Conservation (phyloP, 2,329 filamentous ascomycete species). For the Escovopsis sp. region DNA sequence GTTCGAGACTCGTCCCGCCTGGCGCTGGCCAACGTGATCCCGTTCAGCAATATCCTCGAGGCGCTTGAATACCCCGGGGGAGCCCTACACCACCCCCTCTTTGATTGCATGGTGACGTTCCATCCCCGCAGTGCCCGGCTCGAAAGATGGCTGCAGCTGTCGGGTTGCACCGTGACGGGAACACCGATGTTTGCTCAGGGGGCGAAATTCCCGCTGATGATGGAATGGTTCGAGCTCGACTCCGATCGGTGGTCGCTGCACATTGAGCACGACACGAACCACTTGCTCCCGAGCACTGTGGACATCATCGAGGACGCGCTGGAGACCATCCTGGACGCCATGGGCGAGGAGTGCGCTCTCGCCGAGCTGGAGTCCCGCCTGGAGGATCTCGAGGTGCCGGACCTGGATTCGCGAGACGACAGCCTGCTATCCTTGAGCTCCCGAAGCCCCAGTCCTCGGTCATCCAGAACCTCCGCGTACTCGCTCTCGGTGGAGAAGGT, state of each 20-base stretch:
- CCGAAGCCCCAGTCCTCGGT: not conserved
- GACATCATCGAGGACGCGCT: conserved; percentile 1
- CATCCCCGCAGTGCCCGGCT: conserved; percentile 1
- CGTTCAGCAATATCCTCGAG: conserved; percentile 2
- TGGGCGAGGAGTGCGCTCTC: not conserved
- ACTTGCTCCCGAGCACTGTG: not conserved
- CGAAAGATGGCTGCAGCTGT: conserved; percentile 3
- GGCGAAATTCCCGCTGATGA: conserved; percentile 4
- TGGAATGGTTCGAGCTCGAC: conserved; percentile 4
- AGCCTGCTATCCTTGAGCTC: not conserved
- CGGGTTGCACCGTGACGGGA: not conserved
- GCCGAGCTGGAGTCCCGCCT: not conserved
- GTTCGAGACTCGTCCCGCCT: not conserved
- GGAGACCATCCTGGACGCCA: not conserved
- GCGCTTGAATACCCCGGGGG: not conserved
- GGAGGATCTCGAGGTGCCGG: not conserved
- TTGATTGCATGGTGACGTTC: conserved; percentile 5
- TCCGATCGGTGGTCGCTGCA: conserved; percentile 2
- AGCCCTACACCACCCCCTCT: conserved; percentile 2
- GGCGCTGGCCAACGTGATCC: conserved; percentile 1
- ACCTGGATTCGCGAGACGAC: not conserved
- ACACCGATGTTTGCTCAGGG: conserved; percentile 3
- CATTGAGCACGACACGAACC: conserved; percentile 3
- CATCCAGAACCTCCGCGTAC: not conserved
- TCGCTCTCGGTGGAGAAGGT: not conserved